Evolutionary conservation across 1,284 basidiomycete species (phyloP), one percentile per base, ranked within the genome.

Genomic region (Cronartium quercuum): DNA sequence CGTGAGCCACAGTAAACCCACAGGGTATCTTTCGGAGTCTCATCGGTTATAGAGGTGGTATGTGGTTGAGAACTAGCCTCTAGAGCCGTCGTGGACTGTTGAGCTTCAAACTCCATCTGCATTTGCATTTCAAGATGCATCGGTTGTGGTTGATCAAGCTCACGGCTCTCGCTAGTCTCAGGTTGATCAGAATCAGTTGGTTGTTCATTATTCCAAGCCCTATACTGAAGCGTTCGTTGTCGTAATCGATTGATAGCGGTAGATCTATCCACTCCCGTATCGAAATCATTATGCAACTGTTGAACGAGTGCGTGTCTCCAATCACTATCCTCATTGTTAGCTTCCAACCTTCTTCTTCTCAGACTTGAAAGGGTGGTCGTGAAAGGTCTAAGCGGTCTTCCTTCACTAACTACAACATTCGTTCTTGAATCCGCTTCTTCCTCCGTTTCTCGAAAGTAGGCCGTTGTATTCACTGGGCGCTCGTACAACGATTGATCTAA

Each of bases 1-100:
- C 13, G n/a, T 21, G 24, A n/a, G 13, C 69, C 69, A 47, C 69
- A 71, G 21, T 71, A 71, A 44, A 71, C 24, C 21, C 63, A 63
- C 4, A 29, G 2, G 29, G 2, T 29, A 29, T 29, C 29, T 29
- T 29, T 29, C 29, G 29, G 29, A 29, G 29, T 2, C 29, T 29
- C 29, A 29, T 29, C 29, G 29, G 29, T 29, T 29, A 29, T 29
- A 29, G 29, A 29, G 29, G 29, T 29, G 29, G 29, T 29, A 29
- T 29, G 29, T 29, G 29, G 29, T 29, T 29, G 29, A 29, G 29
- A 29, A 29, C 29, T 29, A 29, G 29, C 29, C 29, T 29, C 29
- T 29, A 29, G 29, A 29, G 29, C 29, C 29, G 29, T 29, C 29
- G 29, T 29, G 29, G 29, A 29, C 29, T 29, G 29, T 29, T 29